phyloP scores from a whole-genome alignment of 2,329 filamentous ascomycete genomes.

The Capronia coronata region DNA sequence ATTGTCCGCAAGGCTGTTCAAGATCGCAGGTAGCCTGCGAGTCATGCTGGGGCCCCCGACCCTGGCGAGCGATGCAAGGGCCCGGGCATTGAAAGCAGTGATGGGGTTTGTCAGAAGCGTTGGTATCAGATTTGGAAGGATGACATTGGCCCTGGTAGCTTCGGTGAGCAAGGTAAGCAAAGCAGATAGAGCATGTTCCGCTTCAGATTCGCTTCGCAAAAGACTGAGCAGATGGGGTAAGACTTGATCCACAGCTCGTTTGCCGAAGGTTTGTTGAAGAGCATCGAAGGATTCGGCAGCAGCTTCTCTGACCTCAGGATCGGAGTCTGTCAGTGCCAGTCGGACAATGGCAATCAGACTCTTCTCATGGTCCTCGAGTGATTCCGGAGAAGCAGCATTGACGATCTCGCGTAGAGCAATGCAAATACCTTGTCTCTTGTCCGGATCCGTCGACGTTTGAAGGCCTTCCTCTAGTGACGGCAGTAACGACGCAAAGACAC shows the following conservation, averaged over 20 bases:
- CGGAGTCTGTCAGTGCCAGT: conserved; percentile 81
- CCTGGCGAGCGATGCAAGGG: conserved; percentile 83
- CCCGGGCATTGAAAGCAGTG: conserved; percentile 88
- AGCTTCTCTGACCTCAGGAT: conserved; percentile 85
- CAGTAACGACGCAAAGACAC: conserved; percentile 77
- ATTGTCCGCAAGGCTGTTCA: conserved; percentile 92
- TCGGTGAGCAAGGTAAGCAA: conserved; percentile 92
- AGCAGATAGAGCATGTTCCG: conserved; percentile 85
- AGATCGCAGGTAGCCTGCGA: conserved; percentile 75
- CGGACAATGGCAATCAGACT: conserved; percentile 90
- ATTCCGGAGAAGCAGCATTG: conserved; percentile 76
- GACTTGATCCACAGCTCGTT: conserved; percentile 90
- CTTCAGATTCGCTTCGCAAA: conserved; percentile 76
- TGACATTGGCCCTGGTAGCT: conserved; percentile 87
- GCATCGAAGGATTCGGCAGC: conserved; percentile 97
- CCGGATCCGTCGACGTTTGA: conserved; percentile 77
- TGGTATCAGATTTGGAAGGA: conserved; percentile 90
- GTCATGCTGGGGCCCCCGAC: conserved; percentile 90
- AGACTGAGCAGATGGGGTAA: conserved; percentile 85
- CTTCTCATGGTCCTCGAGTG: conserved; percentile 90
- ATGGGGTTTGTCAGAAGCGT: conserved; percentile 87
- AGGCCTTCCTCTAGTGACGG: conserved; percentile 90
- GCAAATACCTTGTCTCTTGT: conserved; percentile 95
- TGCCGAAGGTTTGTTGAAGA: conserved; percentile 86
- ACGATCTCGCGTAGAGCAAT: conserved; percentile 93